phyloP scores from a whole-genome alignment of 2,329 filamentous ascomycete species.

The Aspergillus fumigatus region DNA sequence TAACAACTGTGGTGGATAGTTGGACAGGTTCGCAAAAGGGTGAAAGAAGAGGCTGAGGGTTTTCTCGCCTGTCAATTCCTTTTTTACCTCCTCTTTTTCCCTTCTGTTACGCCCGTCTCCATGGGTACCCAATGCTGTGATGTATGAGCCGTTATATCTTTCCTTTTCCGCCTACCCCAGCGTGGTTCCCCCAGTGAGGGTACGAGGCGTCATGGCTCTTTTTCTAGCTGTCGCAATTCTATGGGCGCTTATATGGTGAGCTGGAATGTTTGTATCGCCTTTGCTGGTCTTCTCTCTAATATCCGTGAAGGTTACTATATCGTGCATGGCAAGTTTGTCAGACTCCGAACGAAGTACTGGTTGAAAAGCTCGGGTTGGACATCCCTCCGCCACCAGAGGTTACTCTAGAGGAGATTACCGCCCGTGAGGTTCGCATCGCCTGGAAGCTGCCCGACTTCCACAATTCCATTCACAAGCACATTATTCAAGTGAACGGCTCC shows the following conservation, averaged over 20 bases:
- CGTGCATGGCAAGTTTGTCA: slow-evolving; percentile 84
- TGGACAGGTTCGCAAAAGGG: not conserved
- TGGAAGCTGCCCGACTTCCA: slow-evolving; percentile 73
- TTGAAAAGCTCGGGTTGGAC: slow-evolving; percentile 87
- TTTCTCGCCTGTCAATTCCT: not conserved
- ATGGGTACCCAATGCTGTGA: slow-evolving; percentile 38
- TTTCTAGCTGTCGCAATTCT: slow-evolving; percentile 45
- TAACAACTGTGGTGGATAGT: not conserved
- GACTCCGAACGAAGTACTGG: slow-evolving; percentile 86
- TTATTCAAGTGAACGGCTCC: slow-evolving; percentile 89
- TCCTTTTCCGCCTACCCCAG: slow-evolving; percentile 44
- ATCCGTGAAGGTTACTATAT: slow-evolving; percentile 64
- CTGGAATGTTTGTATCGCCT: not conserved
- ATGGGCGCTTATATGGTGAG: slow-evolving; percentile 48
- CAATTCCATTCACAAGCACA: slow-evolving; percentile 73
- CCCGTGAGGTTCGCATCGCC: slow-evolving; percentile 81
- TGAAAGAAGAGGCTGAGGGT: not conserved
- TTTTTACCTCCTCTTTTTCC: slow-evolving; percentile 4
- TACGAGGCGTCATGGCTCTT: slow-evolving; percentile 47
- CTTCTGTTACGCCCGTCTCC: slow-evolving; percentile 18
- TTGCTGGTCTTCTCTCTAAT: slow-evolving; percentile 1
- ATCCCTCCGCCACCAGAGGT: slow-evolving; percentile 87
- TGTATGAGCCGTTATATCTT: slow-evolving; percentile 44
- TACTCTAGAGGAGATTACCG: slow-evolving; percentile 81
- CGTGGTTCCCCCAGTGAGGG: slow-evolving; percentile 43